These are phyloP conservation scores for Chaetomiaceae sp. DNA, from an alignment of 2,329 filamentous ascomycete genomes.

Conservation along the genomic window DNA sequence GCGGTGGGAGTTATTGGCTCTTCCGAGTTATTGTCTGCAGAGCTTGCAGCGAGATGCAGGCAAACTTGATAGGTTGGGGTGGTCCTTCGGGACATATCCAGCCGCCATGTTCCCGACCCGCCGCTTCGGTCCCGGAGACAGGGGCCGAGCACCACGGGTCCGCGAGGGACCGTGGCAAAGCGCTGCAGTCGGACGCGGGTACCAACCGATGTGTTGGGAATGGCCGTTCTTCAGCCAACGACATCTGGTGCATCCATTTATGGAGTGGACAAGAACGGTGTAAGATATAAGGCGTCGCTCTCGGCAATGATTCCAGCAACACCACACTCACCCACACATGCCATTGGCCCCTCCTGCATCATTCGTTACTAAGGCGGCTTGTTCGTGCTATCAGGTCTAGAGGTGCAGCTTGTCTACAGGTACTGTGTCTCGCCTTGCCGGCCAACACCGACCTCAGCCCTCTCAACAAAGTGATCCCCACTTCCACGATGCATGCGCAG, in stretches of 20 bases:
- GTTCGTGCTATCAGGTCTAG: not conserved
- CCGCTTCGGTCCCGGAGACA: constrained; percentile 20
- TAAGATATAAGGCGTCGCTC: not conserved
- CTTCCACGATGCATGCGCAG: not conserved
- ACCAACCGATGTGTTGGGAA: not conserved
- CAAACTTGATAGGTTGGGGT: not conserved
- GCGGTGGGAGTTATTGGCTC: not conserved
- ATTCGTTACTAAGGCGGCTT: not conserved
- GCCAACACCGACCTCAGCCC: not conserved
- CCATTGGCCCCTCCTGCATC: constrained; percentile 2
- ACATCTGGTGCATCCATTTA: not conserved
- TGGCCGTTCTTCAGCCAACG: not conserved
- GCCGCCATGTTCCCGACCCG: constrained; percentile 18
- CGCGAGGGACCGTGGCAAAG: not conserved
- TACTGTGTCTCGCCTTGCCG: not conserved
- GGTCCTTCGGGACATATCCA: not conserved
- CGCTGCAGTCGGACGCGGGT: not conserved
- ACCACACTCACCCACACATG: not conserved
- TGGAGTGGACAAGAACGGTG: not conserved
- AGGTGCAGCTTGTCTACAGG: not conserved
- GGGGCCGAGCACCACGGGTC: not conserved
- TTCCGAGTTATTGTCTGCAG: not conserved
- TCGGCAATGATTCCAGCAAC: not conserved
- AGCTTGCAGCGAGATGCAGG: not conserved
- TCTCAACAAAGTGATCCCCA: not conserved